Percentiles rank a stretch among this genome's conserved stretches.
These are phyloP conservation scores for Meira nashicola DNA, from an alignment of 1,284 basidiomycete species.

Conservation along the genomic window DNA sequence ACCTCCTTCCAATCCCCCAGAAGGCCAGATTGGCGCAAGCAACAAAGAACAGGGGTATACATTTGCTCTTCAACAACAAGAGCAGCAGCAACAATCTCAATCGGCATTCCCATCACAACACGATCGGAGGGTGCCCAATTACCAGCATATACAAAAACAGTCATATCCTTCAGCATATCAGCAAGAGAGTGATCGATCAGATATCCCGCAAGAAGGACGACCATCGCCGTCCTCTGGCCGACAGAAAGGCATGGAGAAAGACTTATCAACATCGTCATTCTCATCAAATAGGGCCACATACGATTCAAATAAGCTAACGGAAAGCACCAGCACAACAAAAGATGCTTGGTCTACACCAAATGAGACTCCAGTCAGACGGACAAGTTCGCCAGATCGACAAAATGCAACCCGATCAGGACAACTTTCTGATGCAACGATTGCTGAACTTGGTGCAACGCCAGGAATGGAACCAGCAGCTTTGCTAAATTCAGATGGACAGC, in stretches of 20 bases:
- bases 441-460: constrained; percentile 28
- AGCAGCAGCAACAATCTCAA: neutral
- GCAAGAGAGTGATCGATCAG: neutral
- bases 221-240: neutral
- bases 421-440: constrained; percentile 32
- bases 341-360: neutral
- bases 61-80: neutral
- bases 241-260: neutral
- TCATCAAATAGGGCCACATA: neutral
- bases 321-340: neutral
- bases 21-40: neutral
- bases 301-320: neutral
- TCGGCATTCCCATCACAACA: neutral
- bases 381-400: neutral
- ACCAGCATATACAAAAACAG: neutral
- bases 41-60: no score
- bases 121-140: neutral
- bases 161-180: neutral
- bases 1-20: neutral
- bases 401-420: neutral
- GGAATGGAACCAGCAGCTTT: constrained; percentile 23
- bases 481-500: constrained; percentile 40
- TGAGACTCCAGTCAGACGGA: neutral
- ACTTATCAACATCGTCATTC: neutral
- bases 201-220: neutral